Conservation (phyloP, 2,329 filamentous ascomycete genomes). For the Tolypocladium capitatum region DNA sequence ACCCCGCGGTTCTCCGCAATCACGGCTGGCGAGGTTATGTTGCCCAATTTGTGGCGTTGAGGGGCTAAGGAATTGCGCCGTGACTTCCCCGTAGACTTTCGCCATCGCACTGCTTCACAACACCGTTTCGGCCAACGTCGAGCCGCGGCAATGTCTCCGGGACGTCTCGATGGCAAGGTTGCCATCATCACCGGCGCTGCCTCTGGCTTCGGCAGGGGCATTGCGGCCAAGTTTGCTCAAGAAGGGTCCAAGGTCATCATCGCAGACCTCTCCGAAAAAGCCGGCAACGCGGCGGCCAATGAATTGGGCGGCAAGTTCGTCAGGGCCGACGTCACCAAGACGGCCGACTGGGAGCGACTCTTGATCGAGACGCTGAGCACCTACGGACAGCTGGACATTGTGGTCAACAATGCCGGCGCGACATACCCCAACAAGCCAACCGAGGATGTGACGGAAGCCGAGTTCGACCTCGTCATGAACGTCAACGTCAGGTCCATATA, state of each 20-base stretch:
- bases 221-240: conserved; percentile 41
- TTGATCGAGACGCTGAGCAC: conserved; percentile 29
- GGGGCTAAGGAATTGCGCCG: not conserved
- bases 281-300: conserved; percentile 32
- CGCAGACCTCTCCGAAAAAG: conserved; percentile 43
- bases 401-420: conserved; percentile 49
- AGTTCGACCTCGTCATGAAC: conserved; percentile 53
- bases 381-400: conserved; percentile 40
- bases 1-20: not conserved
- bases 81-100: not conserved
- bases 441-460: conserved; percentile 47
- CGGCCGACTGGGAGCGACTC: conserved; percentile 38
- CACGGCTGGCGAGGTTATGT: not conserved
- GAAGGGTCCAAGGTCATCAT: conserved; percentile 51
- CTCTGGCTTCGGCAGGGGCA: conserved; percentile 51
- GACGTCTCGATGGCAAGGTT: conserved; percentile 26
- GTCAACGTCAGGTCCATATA: conserved; percentile 59
- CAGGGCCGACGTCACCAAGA: conserved; percentile 35
- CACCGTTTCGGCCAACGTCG: not conserved
- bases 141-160: conserved; percentile 7
- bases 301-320: conserved; percentile 30
- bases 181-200: conserved; percentile 39
- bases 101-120: not conserved
- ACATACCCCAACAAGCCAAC: conserved; percentile 50
- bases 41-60: not conserved